A percentile compares a stretch with the other conserved stretches of the same genome.
Evolutionary conservation across 305 asterid species (phyloP).

Genomic region (Ajuga reptans): DNA sequence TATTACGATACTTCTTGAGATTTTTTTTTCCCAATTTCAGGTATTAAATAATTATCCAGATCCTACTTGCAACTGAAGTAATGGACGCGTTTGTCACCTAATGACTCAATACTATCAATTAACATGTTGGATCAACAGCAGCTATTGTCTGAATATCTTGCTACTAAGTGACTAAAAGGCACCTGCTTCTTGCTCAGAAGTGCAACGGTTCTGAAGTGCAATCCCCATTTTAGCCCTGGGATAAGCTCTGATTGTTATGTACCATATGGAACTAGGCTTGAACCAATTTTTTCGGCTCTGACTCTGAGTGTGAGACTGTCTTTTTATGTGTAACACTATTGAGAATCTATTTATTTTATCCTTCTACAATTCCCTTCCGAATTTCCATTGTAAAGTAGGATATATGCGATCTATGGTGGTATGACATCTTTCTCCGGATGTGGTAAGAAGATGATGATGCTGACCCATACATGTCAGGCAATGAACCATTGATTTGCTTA

Average conservation of each 20-base stretch:
- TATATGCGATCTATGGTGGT: not conserved
- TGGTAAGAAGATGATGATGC: not conserved
- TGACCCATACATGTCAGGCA: not conserved
- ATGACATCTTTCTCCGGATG: not conserved
- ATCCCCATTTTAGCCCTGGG: conserved; percentile 5
- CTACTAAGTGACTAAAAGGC: not conserved
- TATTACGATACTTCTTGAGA: not conserved
- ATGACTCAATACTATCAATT: not conserved
- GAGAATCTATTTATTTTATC: not conserved
- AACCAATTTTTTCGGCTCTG: not conserved
- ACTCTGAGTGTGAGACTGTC: not conserved
- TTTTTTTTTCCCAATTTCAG: conserved; percentile 29
- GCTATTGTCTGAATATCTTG: not conserved
- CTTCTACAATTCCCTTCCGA: not conserved
- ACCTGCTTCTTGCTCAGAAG: not conserved
- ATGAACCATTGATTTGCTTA: not conserved
- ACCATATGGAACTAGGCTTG: not conserved
- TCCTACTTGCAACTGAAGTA: conserved; percentile 26
- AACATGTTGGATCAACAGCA: not conserved
- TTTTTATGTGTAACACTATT: not conserved
- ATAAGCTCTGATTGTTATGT: not conserved
- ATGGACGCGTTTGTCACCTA: conserved; percentile 22
- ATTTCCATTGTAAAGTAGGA: not conserved
- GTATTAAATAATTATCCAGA: conserved; percentile 49
- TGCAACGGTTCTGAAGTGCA: not conserved